Evolutionary conservation across 768 basidiomycete species (phyloP).

Genomic region (Cystobasidium onofrii): DNA sequence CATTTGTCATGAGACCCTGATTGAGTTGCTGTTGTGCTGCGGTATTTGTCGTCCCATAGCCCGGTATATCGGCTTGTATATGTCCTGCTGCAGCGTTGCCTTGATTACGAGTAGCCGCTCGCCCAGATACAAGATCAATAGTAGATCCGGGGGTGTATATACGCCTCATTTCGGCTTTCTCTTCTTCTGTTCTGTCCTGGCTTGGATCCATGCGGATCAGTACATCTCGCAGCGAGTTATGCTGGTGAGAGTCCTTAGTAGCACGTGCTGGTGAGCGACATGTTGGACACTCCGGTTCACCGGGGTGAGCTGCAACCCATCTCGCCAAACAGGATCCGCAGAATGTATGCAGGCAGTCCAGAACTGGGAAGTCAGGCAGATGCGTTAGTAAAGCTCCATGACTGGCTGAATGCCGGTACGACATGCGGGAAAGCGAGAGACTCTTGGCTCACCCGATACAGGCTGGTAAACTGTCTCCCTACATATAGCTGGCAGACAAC

Average conservation of each 20-base stretch:
- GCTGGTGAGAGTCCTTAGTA: constrained; percentile 25
- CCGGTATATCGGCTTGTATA: neutral
- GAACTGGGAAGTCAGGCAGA: neutral
- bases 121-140: constrained; percentile 17
- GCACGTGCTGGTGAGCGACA: constrained; percentile 25
- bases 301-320: constrained; percentile 26
- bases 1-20: neutral
- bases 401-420: neutral
- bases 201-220: constrained; percentile 23
- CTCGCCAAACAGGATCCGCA: constrained; percentile 20
- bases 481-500: constrained; percentile 1
- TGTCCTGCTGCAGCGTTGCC: neutral
- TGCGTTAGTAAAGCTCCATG: too few relatives aligned
- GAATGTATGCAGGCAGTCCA: constrained; percentile 29
- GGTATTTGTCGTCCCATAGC: neutral
- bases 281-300: constrained; percentile 28
- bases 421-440: neutral
- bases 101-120: neutral
- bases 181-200: constrained; percentile 27
- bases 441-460: constrained; percentile 20
- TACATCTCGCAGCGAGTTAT: constrained; percentile 24
- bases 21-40: neutral
- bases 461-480: constrained; percentile 29
- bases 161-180: constrained; percentile 28
- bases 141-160: constrained; percentile 21